Evolutionary conservation across 169 alveolate species (phyloP), one percentile per base, ranked within the genome.

Genomic region (Plasmodium gaboni): DNA sequence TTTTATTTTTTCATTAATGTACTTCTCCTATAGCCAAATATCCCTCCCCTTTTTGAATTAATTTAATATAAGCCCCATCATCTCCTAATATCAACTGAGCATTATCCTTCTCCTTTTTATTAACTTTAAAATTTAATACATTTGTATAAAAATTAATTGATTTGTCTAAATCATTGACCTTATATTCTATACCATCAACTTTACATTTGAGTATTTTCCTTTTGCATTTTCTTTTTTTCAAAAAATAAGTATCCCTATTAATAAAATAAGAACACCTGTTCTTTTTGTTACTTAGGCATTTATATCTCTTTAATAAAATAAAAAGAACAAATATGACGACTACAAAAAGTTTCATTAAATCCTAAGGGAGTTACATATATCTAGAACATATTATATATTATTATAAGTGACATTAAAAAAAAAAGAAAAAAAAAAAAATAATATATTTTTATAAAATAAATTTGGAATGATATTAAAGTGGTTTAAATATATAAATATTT

Each of bases 181-280:
- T 80, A 61, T 80, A 80, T 60, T 80, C 90, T 38, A 80, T 80
- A 8, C 90, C 90, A 38, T 80, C 90, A n/a, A 80, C 38, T 80
- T 57, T 80, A 71, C 90, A 80, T 67, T 80, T 65, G 44, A 80
- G 17, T 22, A 44, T 80, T 24, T 50, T 80, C 42, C 26, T 50
- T 19, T 6, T 42, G 22, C 68, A 10, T 53, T 68, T 55, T 80
- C 51, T 73, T 19, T 42, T 70, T 67, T 80, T 67, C 42, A 55
- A 65, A 61, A 42, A 3, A 59, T 28, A 46, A 60, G 38, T 67
- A 28, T 55, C 38, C 63, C 61, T 80, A 22, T 63, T 61, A 42
- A 80, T 60, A 50, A 80, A 80, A 48, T 55, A 53, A 67, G 50
- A 50, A 67, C 50, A 50, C 60, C 50, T 28, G 17, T 48, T 65